Conservation (phyloP, 2,329 filamentous ascomycete genomes). For the Aspergillus costaricaensis region DNA sequence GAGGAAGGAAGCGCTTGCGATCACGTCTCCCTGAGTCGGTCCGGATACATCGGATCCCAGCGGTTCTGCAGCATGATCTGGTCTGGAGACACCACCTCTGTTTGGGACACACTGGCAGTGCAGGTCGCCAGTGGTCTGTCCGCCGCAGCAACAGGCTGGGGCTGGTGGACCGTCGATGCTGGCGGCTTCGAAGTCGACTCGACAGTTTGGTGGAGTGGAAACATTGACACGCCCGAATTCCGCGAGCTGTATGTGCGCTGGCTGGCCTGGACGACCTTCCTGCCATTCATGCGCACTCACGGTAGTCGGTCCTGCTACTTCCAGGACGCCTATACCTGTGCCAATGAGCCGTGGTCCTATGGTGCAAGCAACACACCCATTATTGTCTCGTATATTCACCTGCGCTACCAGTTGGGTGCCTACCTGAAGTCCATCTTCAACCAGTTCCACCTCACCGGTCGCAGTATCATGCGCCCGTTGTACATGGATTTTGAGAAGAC, state of each 20-base stretch:
- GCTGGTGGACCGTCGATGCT: conserved; percentile 69
- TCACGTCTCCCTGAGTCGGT: conserved; percentile 55
- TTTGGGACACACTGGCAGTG: conserved; percentile 58
- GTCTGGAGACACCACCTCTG: conserved; percentile 61
- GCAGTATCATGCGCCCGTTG: conserved; percentile 42
- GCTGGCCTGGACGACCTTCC: conserved; percentile 67
- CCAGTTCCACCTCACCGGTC: conserved; percentile 34
- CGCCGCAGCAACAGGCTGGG: conserved; percentile 62
- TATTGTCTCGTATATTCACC: conserved; percentile 56
- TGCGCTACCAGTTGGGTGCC: conserved; percentile 54
- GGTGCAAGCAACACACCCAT: conserved; percentile 59
- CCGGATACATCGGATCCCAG: conserved; percentile 58
- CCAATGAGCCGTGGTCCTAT: conserved; percentile 64
- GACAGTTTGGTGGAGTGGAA: conserved; percentile 49
- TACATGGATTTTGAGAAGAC: conserved; percentile 42
- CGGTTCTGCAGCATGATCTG: conserved; percentile 65
- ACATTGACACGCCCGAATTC: conserved; percentile 55
- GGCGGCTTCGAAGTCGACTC: conserved; percentile 62
- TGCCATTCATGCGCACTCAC: conserved; percentile 61
- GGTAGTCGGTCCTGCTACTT: conserved; percentile 58
- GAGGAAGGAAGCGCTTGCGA: conserved; percentile 44
- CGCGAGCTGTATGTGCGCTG: conserved; percentile 63
- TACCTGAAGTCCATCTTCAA: conserved; percentile 38
- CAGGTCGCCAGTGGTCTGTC: conserved; percentile 63
- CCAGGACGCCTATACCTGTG: conserved; percentile 39